Base-by-base conservation (phyloP, 2,329 filamentous ascomycete genomes). In the Alternaria arborescens region DNA sequence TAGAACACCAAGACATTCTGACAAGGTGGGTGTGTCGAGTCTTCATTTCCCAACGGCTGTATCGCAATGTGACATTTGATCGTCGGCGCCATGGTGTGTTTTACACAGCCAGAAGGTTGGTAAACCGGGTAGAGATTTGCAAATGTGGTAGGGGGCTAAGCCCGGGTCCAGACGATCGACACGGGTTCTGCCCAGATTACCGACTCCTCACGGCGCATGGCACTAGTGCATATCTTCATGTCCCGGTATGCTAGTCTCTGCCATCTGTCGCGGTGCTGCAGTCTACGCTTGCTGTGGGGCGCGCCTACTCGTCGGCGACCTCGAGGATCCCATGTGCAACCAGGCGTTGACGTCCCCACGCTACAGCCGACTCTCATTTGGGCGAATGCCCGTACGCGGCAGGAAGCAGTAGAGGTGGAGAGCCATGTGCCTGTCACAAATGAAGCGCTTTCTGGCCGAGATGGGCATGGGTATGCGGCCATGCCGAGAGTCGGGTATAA, bases 261-360 rank as follows among this genome's bases (percentile, higher is more conserved):
- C 32, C 34, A 24, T 42, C 48, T 28, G 30, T 38, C n/a, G n/a
- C 18, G 18, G 46, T 58, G 51, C 42, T 22, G 20, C 40, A 42
- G 46, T 50, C 32, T 38, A 38, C 40, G 44, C 34, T 26, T 43
- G 51, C 40, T 54, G 55, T 42, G 56, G 55, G 58, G 48, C 59
- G 42, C 52, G 54, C 52, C 56, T 47, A 42, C 46, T 57, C n/a
- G 41, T 68, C 62, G 65, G 55, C 67, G 63, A 68, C 61, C 55
- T 65, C 52, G 61, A 68, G 65, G 61, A 53, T 58, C 60, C 65
- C 67, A 68, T 69, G 66, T 64, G 65, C 54, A 51, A 59, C 61
- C 59, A 58, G 26, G 57, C 61, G 40, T 52, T 46, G 58, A 51
- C 47, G 28, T 57, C 48, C 46, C 57, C 60, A 67, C 59, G 61